Evolutionary conservation across 2,329 filamentous ascomycete species (phyloP).

Genomic region (Coniochaeta sp.): DNA sequence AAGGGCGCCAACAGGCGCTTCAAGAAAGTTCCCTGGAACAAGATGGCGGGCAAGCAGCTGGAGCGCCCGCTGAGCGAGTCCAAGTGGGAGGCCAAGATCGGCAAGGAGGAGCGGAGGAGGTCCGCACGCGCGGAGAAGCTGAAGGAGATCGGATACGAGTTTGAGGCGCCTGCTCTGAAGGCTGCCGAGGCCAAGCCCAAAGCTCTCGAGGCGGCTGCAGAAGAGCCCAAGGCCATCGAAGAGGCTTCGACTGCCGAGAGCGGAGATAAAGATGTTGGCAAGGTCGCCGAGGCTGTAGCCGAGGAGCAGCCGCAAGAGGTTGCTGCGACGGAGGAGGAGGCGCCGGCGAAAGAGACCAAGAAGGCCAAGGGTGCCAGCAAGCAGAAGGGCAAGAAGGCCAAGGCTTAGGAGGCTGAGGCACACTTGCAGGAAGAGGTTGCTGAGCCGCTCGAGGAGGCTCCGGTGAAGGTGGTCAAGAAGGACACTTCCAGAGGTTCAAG

Average conservation of each 20-base stretch:
- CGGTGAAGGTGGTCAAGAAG: background rate
- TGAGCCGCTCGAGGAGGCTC: background rate
- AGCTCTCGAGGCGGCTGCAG: slow-evolving; percentile 27
- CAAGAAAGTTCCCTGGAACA: slow-evolving; percentile 82
- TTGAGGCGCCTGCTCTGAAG: slow-evolving; percentile 67
- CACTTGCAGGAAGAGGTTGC: slow-evolving; percentile 11
- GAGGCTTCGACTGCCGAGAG: slow-evolving; percentile 22
- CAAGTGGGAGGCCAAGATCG: slow-evolving; percentile 70
- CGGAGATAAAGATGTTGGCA: slow-evolving; percentile 21
- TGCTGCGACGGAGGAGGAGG: slow-evolving; percentile 19
- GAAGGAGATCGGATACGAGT: slow-evolving; percentile 77
- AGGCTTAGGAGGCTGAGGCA: slow-evolving; percentile 11
- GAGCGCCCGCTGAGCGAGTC: slow-evolving; percentile 66
- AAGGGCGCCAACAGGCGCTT: slow-evolving; percentile 86
- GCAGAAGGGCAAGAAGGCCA: slow-evolving; percentile 22
- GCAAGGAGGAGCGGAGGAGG: slow-evolving; percentile 65
- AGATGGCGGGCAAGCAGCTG: slow-evolving; percentile 71
- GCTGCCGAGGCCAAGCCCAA: slow-evolving; percentile 21
- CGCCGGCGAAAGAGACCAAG: slow-evolving; percentile 23
- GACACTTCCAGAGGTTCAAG: background rate
- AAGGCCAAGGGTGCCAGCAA: slow-evolving; percentile 16
- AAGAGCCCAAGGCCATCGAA: slow-evolving; percentile 24
- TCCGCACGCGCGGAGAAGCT: slow-evolving; percentile 64
- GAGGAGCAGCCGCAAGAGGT: slow-evolving; percentile 14
- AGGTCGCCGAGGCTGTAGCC: slow-evolving; percentile 25